Evolutionary conservation across 352 stramenopile species (phyloP), one percentile per base, ranked within the genome.

Genomic region (Phytopythium vexans): DNA sequence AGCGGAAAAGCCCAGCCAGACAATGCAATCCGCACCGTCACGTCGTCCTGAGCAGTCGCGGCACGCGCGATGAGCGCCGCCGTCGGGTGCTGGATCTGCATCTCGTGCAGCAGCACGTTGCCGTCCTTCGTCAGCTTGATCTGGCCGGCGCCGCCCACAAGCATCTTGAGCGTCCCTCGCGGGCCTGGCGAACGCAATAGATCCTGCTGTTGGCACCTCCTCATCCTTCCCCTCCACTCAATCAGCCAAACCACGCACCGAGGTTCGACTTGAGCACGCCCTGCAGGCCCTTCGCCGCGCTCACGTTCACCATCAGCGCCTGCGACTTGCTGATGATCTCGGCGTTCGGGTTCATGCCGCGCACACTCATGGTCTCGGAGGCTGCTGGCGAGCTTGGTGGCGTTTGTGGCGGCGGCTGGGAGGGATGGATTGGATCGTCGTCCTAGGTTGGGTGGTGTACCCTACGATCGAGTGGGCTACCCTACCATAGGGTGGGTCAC

Each of bases 91-190:
- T 97, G 87, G 78, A 98, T 98, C 82, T 99, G 97, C 97, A 99
- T 99, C 86, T 99, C 97, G 66, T 99, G 96, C 37, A 99, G 85
- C 44, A 99, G 70, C 15, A 99, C 97, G 64, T 99, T 97, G 69
- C 97, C 97, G 74, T 99, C 97, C 75, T 99, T 99, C 15, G 97
- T 99, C 46, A 99, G 86, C 78, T 99, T 99, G 65, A 99, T 98
- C 76, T 99, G 97, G 31, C 97, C 97, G 14, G 97, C 97, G 45
- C 97, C 97, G 27, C 97, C 97, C 12, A 99, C 97, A 10, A 99
- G 86, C 94, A 99, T 99, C 87, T 99, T 99, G 43, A 99, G 81
- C 14, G 97, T 99, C n/a, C 97, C 97, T 2, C 94, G 88, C 9
- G 97, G 97, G 44, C 97, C 94, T 92, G 65, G 3, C 21, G 7